Conservation (phyloP, 2,329 filamentous ascomycete species). For the Tolypocladium pustulatum region DNA sequence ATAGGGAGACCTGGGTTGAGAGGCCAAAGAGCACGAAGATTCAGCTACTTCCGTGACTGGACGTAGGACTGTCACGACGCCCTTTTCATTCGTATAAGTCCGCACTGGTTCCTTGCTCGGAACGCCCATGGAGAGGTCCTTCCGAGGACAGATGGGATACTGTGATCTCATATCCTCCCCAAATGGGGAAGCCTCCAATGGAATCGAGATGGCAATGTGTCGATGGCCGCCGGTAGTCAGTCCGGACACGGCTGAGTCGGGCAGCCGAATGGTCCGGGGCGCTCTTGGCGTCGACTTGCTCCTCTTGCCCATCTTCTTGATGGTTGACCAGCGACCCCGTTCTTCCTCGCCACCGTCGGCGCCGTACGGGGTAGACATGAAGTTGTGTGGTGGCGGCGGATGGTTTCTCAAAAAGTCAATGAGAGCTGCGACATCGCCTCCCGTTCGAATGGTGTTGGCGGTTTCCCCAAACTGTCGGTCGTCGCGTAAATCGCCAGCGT, state of each 20-base stretch:
- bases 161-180: conserved; percentile 20
- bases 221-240: conserved; percentile 41
- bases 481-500: conserved; percentile 2
- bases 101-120: conserved; percentile 11
- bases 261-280: conserved; percentile 28
- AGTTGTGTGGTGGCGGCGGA: conserved; percentile 37
- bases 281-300: conserved; percentile 22
- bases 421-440: conserved; percentile 23
- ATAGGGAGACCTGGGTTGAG: background rate
- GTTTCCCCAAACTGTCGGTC: conserved; percentile 2
- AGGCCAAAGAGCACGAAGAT: background rate
- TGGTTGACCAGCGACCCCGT: conserved; percentile 28
- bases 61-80: conserved; percentile 24
- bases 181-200: conserved; percentile 36
- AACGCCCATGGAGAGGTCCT: conserved; percentile 4
- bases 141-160: conserved; percentile 18
- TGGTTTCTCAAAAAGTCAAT: conserved; percentile 39
- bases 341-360: conserved; percentile 16
- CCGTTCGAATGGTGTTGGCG: conserved; percentile 7
- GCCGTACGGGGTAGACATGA: conserved; percentile 33
- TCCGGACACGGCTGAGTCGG: conserved; percentile 45
- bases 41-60: conserved; percentile 16
- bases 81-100: conserved; percentile 22
- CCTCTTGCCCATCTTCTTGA: conserved; percentile 28
- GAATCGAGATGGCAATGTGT: conserved; percentile 52